Evolutionary conservation across 805 yeast genomes (phyloP).

Genomic region (Saccharomycopsis guyanensis): DNA sequence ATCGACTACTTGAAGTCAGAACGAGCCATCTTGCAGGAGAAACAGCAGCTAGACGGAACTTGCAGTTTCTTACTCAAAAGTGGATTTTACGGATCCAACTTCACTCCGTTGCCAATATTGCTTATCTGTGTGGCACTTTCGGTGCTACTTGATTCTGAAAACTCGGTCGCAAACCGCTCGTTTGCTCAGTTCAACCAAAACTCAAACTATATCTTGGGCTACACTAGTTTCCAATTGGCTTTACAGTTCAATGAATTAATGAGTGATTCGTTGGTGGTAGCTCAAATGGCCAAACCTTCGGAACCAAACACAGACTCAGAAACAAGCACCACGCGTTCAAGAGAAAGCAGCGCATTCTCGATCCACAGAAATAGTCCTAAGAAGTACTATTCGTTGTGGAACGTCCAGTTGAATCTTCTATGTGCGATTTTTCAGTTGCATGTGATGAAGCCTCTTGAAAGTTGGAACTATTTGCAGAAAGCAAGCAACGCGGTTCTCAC

Average conservation of each 20-base stretch:
- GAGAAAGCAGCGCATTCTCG: not conserved
- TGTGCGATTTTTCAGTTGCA: not conserved
- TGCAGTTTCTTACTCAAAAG: not conserved
- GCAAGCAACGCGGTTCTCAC: constrained; percentile 4
- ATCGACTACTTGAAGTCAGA: not conserved
- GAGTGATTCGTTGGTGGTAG: not conserved
- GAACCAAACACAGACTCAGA: not conserved
- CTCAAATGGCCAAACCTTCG: not conserved
- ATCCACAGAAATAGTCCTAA: not conserved
- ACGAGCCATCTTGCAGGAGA: not conserved
- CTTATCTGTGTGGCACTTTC: not conserved
- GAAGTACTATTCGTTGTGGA: not conserved
- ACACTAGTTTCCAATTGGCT: not conserved
- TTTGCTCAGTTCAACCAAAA: not conserved
- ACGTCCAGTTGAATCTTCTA: constrained; percentile 9
- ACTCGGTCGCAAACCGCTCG: not conserved
- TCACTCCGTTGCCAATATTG: not conserved
- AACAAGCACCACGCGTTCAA: not conserved
- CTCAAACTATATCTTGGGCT: not conserved
- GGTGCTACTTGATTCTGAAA: not conserved
- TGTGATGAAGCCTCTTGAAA: constrained; percentile 9
- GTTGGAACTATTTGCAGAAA: constrained; percentile 10
- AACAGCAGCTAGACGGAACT: not conserved
- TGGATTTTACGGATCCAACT: not conserved
- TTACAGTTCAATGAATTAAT: not conserved